A percentile compares a stretch with the other conserved stretches of the same genome.
Evolutionary conservation across 805 yeast species (phyloP).

Genomic region (Yarrowia osloensis): DNA sequence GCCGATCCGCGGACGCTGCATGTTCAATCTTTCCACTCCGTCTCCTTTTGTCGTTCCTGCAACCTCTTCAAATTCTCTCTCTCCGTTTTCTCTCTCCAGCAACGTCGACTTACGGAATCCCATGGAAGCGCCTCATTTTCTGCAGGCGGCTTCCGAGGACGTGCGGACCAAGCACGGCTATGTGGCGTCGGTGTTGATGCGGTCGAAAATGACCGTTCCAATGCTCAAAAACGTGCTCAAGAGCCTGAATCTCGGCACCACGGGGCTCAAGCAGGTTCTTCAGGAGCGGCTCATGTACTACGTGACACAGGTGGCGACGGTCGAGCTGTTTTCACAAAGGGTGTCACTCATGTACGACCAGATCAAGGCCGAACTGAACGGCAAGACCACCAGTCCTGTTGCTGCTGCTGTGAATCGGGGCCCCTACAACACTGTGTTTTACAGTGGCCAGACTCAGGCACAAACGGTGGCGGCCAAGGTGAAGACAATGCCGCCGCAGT

Average conservation of each 20-base stretch:
- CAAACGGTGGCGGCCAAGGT: not conserved
- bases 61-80: not conserved
- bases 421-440: not conserved
- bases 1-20: not conserved
- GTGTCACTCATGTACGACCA: not conserved
- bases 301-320: conserved; percentile 38
- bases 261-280: conserved; percentile 65
- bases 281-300: conserved; percentile 55
- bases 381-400: not conserved
- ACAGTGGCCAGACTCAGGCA: not conserved
- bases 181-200: not conserved
- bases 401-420: not conserved
- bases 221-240: conserved; percentile 41
- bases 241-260: conserved; percentile 48
- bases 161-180: not conserved
- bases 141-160: not conserved
- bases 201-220: conserved; percentile 37
- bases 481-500: not conserved
- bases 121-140: not conserved
- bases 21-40: not conserved
- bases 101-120: not conserved
- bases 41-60: conserved; percentile 17
- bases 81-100: not conserved
- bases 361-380: not conserved
- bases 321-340: not conserved